These are phyloP conservation scores for Pelargonium nanum DNA, from an alignment of 345 rosid species.

Conservation along the genomic window DNA sequence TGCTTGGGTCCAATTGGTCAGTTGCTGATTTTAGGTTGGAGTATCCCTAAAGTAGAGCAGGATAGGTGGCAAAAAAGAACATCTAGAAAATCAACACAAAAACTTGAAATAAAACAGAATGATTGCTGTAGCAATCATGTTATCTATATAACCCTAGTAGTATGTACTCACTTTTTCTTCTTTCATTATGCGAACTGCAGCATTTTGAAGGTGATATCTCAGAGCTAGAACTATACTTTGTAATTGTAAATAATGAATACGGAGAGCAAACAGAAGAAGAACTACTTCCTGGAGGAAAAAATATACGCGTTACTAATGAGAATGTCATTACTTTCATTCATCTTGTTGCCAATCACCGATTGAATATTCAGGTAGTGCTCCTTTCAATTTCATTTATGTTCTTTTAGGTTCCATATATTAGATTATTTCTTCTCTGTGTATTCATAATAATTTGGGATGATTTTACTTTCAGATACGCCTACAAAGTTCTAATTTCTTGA, in stretches of 20 bases:
- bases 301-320: constrained; percentile 72
- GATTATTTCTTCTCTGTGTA: constrained; percentile 1
- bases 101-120: neutral
- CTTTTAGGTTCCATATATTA: constrained; percentile 1
- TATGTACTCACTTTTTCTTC: constrained; percentile 1
- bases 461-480: constrained; percentile 64
- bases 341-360: constrained; percentile 93
- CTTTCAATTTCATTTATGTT: constrained; percentile 11
- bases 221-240: constrained; percentile 81
- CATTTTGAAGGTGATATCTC: constrained; percentile 76
- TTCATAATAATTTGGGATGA: constrained; percentile 7
- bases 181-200: constrained; percentile 29
- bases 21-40: too few relatives aligned
- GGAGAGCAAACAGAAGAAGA: constrained; percentile 96
- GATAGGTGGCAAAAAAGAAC: too few relatives aligned
- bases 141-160: neutral
- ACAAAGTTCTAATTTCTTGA: constrained; percentile 83
- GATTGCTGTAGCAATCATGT: neutral
- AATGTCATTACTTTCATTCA: constrained; percentile 84
- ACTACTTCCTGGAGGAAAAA: constrained; percentile 79
- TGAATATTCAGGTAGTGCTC: constrained; percentile 68
- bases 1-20: neutral
- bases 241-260: constrained; percentile 88
- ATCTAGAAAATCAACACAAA: too few relatives aligned
- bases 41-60: too few relatives aligned